Percentiles rank a stretch among this genome's conserved stretches.
These are phyloP conservation scores for Arthrocladium fulminans DNA, from an alignment of 2,329 filamentous ascomycete genomes.

Conservation along the genomic window DNA sequence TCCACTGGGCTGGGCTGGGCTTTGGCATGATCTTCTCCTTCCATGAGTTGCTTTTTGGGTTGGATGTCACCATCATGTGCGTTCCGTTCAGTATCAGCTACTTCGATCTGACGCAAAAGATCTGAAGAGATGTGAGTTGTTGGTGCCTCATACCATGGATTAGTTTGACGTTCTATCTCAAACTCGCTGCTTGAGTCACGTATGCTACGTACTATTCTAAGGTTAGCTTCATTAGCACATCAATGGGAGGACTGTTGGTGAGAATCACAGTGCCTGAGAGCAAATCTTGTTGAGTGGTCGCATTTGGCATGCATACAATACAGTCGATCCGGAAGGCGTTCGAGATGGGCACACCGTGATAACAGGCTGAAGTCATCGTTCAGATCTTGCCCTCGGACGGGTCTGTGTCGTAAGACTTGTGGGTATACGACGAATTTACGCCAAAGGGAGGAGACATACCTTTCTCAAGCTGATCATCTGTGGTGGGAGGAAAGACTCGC, in stretches of 20 bases:
- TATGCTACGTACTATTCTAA: neutral
- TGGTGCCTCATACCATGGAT: neutral
- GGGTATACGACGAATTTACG: conserved; percentile 4
- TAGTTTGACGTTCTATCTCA: neutral
- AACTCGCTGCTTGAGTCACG: neutral
- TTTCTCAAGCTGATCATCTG: conserved; percentile 27
- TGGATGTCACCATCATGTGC: neutral
- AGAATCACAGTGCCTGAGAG: neutral
- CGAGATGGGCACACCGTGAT: neutral
- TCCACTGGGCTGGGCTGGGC: neutral
- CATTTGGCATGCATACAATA: neutral
- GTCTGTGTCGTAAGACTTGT: conserved; percentile 12
- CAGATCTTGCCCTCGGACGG: conserved; percentile 12
- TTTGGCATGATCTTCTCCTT: neutral
- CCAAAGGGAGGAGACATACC: conserved; percentile 21
- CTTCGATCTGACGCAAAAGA: neutral
- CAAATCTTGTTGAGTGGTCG: neutral
- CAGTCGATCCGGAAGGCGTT: neutral
- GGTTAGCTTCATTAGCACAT: neutral
- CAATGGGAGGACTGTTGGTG: too few species aligned
- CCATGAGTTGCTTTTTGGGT: neutral
- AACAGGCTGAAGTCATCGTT: neutral
- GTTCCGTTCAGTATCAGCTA: neutral
- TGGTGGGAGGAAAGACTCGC: conserved; percentile 41
- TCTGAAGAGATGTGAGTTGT: neutral